Conservation (phyloP, 805 yeast species). For the Monosporozyma yasuniensis region DNA sequence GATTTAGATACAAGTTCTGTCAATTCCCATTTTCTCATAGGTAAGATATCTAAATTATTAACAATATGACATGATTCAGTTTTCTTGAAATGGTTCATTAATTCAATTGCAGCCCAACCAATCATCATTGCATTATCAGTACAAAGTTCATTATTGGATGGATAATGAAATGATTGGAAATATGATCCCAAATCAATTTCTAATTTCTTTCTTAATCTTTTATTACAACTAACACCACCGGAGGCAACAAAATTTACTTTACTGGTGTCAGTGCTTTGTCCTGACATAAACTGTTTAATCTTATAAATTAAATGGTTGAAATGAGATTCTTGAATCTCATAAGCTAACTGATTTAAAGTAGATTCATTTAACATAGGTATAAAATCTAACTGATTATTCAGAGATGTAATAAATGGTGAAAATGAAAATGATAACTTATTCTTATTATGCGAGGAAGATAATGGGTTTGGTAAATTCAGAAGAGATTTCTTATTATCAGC, state of each 20-base stretch:
- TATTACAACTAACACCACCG: constrained; percentile 91
- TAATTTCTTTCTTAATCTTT: constrained; percentile 42
- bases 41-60: constrained; percentile 47
- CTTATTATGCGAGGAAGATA: constrained; percentile 41
- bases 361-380: constrained; percentile 13
- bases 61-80: constrained; percentile 32
- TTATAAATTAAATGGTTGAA: constrained; percentile 68
- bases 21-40: constrained; percentile 79
- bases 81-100: constrained; percentile 30
- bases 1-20: constrained; percentile 39
- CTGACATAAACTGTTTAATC: constrained; percentile 29
- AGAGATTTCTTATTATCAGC: not conserved
- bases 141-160: constrained; percentile 55
- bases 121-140: constrained; percentile 97
- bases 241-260: constrained; percentile 57
- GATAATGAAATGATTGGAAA: constrained; percentile 48
- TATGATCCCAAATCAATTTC: constrained; percentile 27
- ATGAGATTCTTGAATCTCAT: constrained; percentile 51
- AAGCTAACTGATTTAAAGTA: constrained; percentile 41
- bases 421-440: constrained; percentile 56
- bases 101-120: constrained; percentile 93
- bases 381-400: constrained; percentile 32
- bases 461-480: constrained; percentile 41
- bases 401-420: constrained; percentile 59
- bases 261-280: constrained; percentile 31